A percentile compares a stretch with the other conserved stretches of the same genome.
phyloP scores from a whole-genome alignment of 176 grass and related monocot species.

The Aegilops umbellulata region DNA sequence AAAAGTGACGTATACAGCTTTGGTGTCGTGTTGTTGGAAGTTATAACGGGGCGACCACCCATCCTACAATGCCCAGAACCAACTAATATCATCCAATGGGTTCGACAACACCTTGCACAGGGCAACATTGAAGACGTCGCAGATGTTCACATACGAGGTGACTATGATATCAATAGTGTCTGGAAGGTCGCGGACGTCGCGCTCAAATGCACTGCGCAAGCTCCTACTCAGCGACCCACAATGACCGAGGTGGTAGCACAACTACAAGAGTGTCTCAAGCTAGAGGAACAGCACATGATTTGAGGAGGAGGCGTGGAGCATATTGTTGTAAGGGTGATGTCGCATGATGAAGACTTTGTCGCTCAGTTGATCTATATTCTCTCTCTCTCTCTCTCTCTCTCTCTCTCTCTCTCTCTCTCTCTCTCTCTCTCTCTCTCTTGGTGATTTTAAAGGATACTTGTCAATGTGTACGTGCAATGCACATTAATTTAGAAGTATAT shows the following conservation, averaged over 20 bases:
- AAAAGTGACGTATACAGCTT: slow-evolving; percentile 72
- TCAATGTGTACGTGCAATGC: too few species aligned
- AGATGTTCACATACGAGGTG: slow-evolving; percentile 26
- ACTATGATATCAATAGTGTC: slow-evolving; percentile 42
- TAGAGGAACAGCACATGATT: slow-evolving; percentile 15
- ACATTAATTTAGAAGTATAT: too few species aligned
- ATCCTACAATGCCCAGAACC: slow-evolving; percentile 27
- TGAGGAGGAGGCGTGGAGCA: not conserved
- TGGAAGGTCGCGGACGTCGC: slow-evolving; percentile 57
- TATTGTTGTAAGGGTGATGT: not conserved
- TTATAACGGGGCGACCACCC: slow-evolving; percentile 30
- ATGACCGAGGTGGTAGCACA: slow-evolving; percentile 55
- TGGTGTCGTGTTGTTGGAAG: slow-evolving; percentile 48
- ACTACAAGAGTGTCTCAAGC: slow-evolving; percentile 48
- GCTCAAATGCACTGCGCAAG: slow-evolving; percentile 43
- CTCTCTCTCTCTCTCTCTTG: too few species aligned
- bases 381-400: not conserved
- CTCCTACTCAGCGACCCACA: slow-evolving; percentile 31
- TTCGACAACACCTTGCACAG: slow-evolving; percentile 20
- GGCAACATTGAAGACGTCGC: slow-evolving; percentile 47
- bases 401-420: too few species aligned
- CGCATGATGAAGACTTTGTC: not conserved
- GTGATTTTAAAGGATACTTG: not conserved
- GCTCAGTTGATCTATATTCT: not conserved
- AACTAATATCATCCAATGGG: slow-evolving; percentile 41